These are phyloP conservation scores for Malus asiatica DNA, from an alignment of 306 rosid species.

Conservation along the genomic window DNA sequence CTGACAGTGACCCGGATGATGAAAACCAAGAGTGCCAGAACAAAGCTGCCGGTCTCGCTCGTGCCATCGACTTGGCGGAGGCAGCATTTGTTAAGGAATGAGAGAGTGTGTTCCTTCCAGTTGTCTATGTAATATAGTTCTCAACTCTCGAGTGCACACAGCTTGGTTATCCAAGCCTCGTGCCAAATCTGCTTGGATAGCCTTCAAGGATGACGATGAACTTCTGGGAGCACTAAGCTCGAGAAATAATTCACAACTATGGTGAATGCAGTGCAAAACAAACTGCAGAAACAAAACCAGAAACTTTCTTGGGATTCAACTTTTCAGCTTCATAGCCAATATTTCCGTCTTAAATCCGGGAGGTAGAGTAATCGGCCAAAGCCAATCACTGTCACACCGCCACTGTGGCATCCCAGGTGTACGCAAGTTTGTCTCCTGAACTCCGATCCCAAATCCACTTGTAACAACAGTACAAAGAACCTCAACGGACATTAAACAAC, in stretches of 20 bases:
- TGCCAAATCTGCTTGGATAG: neutral
- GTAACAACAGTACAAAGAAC: too few relatives aligned
- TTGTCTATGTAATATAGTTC: neutral
- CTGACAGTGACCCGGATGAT: conserved; percentile 68
- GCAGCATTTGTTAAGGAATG: conserved; percentile 48
- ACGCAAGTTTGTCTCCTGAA: too few relatives aligned
- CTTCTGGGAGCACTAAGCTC: neutral
- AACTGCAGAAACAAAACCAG: neutral
- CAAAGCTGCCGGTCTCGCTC: conserved; percentile 89
- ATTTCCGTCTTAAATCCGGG: too few relatives aligned
- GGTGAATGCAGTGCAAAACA: neutral
- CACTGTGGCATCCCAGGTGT: neutral
- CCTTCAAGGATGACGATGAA: neutral
- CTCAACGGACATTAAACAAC: neutral
- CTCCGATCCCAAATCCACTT: neutral
- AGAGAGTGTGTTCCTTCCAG: neutral
- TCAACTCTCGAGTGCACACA: neutral
- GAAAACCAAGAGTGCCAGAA: conserved; percentile 76
- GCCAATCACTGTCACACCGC: neutral
- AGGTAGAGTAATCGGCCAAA: neutral
- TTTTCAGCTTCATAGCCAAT: neutral
- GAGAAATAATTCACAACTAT: neutral
- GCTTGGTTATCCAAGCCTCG: neutral
- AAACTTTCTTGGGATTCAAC: neutral
- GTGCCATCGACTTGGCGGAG: conserved; percentile 80